Evolutionary conservation across 2,329 filamentous ascomycete species (phyloP).

Genomic region (Aspergillus eucalypticola): DNA sequence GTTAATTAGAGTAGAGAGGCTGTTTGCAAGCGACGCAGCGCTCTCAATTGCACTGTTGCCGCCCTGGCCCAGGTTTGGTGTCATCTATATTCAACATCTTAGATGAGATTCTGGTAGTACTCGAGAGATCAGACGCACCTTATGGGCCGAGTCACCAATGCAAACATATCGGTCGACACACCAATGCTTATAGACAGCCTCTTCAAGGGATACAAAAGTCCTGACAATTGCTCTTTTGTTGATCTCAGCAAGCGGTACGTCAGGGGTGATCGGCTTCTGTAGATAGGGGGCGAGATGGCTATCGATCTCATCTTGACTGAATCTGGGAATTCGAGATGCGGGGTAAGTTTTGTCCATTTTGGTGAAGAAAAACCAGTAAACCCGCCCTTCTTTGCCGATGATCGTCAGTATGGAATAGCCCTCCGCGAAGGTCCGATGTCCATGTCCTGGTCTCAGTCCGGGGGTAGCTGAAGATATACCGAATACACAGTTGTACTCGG

Average conservation of each 20-base stretch:
- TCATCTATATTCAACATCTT: no score
- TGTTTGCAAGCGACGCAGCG: no score
- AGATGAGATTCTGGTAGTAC: no score
- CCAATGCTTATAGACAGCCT: constrained; percentile 10
- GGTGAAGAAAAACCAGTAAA: constrained; percentile 16
- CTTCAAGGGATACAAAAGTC: constrained; percentile 10
- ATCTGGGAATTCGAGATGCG: constrained; percentile 2
- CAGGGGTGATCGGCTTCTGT: neutral
- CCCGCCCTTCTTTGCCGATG: constrained; percentile 7
- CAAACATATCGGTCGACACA: constrained; percentile 6
- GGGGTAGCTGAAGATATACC: no score
- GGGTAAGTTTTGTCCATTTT: constrained; percentile 7
- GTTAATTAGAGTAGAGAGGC: no score
- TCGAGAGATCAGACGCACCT: neutral
- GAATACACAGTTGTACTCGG: constrained; percentile 16
- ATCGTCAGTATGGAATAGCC: constrained; percentile 4
- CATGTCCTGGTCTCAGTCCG: neutral
- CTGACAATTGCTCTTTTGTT: no score
- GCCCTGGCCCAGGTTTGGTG: no score
- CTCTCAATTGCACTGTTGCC: no score
- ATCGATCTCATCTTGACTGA: constrained; percentile 4
- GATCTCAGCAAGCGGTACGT: no score
- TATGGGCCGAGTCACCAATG: constrained; percentile 15
- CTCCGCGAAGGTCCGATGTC: constrained; percentile 6
- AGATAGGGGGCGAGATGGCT: neutral